These are phyloP conservation scores for Psilocybe mexicana DNA, from an alignment of 1,284 basidiomycete species.

Conservation along the genomic window DNA sequence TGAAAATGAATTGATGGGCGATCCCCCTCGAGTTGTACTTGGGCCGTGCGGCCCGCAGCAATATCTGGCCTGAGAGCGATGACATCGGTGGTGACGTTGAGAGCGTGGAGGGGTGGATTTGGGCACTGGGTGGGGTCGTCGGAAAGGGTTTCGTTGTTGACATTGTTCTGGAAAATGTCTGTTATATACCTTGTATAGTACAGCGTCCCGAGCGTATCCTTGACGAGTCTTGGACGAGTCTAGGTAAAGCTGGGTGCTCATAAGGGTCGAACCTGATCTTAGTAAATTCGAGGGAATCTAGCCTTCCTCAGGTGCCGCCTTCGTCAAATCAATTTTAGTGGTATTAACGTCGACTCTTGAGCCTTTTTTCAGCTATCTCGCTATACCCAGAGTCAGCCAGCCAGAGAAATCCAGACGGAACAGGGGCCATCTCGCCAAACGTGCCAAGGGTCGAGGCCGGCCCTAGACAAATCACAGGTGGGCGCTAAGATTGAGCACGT, in stretches of 20 bases:
- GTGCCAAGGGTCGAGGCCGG: slow-evolving; percentile 5
- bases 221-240: background rate
- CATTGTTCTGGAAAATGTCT: background rate
- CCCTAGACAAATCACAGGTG: background rate
- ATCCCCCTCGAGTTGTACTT: background rate
- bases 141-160: background rate
- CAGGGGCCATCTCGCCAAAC: slow-evolving; percentile 1
- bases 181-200: background rate
- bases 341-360: no score
- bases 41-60: background rate
- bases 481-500: background rate
- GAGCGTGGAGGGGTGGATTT: no score
- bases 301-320: no score
- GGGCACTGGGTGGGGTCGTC: no score
- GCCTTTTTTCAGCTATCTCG: no score
- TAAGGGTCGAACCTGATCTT: no score
- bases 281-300: no score
- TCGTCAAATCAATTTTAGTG: no score
- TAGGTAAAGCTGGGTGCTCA: no score
- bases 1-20: slow-evolving; percentile 1
- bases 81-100: background rate
- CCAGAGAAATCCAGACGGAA: background rate
- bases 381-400: no score
- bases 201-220: background rate
- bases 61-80: background rate